A percentile compares a stretch with the other conserved stretches of the same genome.
Conservation (phyloP, 495 filamentous ascomycete species). For the Cairneyella variabilis region DNA sequence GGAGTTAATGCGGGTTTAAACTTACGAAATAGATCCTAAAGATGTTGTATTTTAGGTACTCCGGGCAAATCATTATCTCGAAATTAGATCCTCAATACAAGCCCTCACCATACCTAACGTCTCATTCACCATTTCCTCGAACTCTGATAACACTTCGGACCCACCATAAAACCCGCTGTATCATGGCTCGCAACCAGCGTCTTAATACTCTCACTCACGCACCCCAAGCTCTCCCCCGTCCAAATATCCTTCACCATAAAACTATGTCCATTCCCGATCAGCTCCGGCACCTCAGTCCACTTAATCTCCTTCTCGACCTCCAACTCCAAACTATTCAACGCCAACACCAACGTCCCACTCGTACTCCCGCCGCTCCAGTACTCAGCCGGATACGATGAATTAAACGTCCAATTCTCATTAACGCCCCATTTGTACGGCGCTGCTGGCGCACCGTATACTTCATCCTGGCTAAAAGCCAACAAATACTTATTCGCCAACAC, state of each 20-base stretch:
- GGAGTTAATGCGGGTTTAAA: no score
- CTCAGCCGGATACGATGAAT: slow-evolving; percentile 53
- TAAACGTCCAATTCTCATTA: slow-evolving; percentile 60
- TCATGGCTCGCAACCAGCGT: slow-evolving; percentile 43
- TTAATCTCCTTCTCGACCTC: slow-evolving; percentile 38
- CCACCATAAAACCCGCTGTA: slow-evolving; percentile 37
- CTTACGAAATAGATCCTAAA: no score
- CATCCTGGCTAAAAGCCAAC: slow-evolving; percentile 49
- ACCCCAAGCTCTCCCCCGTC: slow-evolving; percentile 48
- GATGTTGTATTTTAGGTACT: no score
- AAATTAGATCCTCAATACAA: no score
- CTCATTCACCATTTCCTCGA: no score
- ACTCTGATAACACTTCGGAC: no score
- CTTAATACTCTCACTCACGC: slow-evolving; percentile 34
- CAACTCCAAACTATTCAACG: slow-evolving; percentile 44
- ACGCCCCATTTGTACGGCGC: slow-evolving; percentile 64
- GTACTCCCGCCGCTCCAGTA: slow-evolving; percentile 54
- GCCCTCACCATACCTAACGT: no score
- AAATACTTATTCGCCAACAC: slow-evolving; percentile 44
- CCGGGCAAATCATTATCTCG: no score
- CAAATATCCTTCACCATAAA: slow-evolving; percentile 53
- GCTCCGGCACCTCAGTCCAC: slow-evolving; percentile 52
- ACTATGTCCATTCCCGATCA: slow-evolving; percentile 30
- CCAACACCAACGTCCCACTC: slow-evolving; percentile 47
- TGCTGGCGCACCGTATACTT: slow-evolving; percentile 54